Conservation (phyloP, 116 monocot species). For the Zostera marina region DNA sequence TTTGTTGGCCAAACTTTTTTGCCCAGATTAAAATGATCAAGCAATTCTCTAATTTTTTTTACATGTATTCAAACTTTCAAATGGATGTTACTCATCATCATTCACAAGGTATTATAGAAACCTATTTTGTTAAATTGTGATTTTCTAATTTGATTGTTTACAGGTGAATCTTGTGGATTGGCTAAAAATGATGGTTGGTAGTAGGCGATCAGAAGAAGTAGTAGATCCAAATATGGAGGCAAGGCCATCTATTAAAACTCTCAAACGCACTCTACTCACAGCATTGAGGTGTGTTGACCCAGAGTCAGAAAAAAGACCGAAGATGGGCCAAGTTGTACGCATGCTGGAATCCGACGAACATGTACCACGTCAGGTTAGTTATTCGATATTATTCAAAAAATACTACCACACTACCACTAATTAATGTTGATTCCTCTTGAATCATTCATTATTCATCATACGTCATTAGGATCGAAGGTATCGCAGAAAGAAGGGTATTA, state of each 20-base stretch:
- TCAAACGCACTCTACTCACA: slow-evolving; percentile 30
- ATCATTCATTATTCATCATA: not conserved
- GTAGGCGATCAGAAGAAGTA: slow-evolving; percentile 30
- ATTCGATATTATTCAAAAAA: not conserved
- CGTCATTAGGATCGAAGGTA: not conserved
- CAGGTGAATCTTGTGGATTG: slow-evolving; percentile 42
- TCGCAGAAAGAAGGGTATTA: not conserved
- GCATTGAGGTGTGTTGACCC: slow-evolving; percentile 33
- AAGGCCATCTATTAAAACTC: slow-evolving; percentile 26
- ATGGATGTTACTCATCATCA: too few species aligned
- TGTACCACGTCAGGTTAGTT: slow-evolving; percentile 3
- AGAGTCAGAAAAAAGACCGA: slow-evolving; percentile 30
- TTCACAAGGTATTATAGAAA: too few species aligned
- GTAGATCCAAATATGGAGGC: slow-evolving; percentile 22
- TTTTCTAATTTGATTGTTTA: not conserved
- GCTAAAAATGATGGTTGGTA: slow-evolving; percentile 38
- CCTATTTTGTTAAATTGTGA: too few species aligned
- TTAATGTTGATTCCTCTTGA: not conserved
- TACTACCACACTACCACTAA: not conserved
- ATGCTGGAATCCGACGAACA: slow-evolving; percentile 33
- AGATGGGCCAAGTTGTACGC: slow-evolving; percentile 29
- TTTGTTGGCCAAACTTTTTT: not conserved
- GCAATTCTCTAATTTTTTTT: not conserved
- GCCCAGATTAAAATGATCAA: not conserved
- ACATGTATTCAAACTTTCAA: too few species aligned